Conservation (phyloP, 1,139 yeast genomes). For the Spencermartinsiella ligniputridi region DNA sequence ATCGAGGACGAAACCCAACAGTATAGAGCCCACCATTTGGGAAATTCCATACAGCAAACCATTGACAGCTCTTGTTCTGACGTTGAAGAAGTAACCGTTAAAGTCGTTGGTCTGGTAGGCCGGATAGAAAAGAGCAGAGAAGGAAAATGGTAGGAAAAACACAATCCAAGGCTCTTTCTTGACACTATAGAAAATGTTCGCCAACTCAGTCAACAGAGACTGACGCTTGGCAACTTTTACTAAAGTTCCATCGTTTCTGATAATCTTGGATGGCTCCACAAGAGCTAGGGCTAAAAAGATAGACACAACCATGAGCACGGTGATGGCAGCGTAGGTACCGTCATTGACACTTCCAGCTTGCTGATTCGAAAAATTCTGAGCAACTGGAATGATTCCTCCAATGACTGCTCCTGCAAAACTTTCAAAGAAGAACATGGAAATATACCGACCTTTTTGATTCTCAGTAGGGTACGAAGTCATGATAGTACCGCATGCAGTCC, state of each 20-base stretch:
- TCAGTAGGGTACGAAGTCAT: conserved; percentile 54
- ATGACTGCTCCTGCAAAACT: conserved; percentile 44
- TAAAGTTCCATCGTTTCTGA: conserved; percentile 47
- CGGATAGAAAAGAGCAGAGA: conserved; percentile 56
- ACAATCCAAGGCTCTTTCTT: conserved; percentile 40
- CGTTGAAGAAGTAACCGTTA: conserved; percentile 48
- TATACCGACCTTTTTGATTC: conserved; percentile 46
- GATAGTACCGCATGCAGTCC: conserved; percentile 57
- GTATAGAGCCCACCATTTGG: conserved; percentile 51
- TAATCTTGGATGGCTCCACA: conserved; percentile 43
- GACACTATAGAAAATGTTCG: conserved; percentile 38
- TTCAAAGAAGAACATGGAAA: conserved; percentile 36
- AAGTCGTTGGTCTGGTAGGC: conserved; percentile 53
- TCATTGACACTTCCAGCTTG: conserved; percentile 16
- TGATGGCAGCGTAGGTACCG: conserved; percentile 21
- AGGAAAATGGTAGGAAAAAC: conserved; percentile 52
- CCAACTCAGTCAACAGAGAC: conserved; percentile 40
- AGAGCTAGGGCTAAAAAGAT: conserved; percentile 31
- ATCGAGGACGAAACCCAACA: conserved; percentile 46
- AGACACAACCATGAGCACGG: conserved; percentile 18
- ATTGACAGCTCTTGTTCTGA: conserved; percentile 52
- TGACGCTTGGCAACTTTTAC: conserved; percentile 39
- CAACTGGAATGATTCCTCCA: conserved; percentile 20
- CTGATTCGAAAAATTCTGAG: conserved; percentile 26
- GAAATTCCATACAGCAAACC: conserved; percentile 52